A percentile compares a stretch with the other conserved stretches of the same genome.
Conservation (phyloP, 2,329 filamentous ascomycete species). For the Aspergillus pseudoterreus region DNA sequence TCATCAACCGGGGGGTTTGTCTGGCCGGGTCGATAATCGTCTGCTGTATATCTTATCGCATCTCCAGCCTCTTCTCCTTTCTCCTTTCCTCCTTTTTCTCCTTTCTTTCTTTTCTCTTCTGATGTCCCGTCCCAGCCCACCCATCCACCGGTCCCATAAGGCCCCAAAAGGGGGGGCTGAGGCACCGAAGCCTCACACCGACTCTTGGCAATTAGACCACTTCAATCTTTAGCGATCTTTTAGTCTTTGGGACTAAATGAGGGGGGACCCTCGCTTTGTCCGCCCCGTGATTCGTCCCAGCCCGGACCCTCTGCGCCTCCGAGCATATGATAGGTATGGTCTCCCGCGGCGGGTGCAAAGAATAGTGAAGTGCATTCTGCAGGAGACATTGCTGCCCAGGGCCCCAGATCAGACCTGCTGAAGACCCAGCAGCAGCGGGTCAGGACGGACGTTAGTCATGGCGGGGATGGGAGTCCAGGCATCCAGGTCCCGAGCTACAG, state of each 20-base stretch:
- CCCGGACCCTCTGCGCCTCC: not conserved
- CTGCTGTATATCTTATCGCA: too few species aligned
- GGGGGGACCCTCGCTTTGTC: not conserved
- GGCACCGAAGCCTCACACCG: not conserved
- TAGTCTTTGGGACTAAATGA: not conserved
- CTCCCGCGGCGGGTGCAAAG: not conserved
- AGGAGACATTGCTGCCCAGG: not conserved
- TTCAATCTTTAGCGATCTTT: not conserved
- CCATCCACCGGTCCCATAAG: not conserved
- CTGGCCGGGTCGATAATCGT: too few species aligned
- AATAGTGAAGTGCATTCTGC: too few species aligned
- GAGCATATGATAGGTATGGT: constrained; percentile 4
- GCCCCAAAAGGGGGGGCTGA: not conserved
- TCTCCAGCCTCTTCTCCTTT: too few species aligned
- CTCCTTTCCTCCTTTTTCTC: too few species aligned
- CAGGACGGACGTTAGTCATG: too few species aligned
- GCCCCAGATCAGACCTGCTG: not conserved
- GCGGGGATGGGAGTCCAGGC: too few species aligned
- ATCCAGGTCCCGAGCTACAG: too few species aligned
- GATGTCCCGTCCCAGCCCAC: not conserved
- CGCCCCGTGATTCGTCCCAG: not conserved
- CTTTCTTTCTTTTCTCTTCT: too few species aligned
- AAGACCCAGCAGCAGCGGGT: too few species aligned
- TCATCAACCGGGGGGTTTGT: not conserved
- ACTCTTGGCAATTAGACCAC: constrained; percentile 3